Conservation (phyloP, 371 early-diverging fungal species). For the Nematocida major region DNA sequence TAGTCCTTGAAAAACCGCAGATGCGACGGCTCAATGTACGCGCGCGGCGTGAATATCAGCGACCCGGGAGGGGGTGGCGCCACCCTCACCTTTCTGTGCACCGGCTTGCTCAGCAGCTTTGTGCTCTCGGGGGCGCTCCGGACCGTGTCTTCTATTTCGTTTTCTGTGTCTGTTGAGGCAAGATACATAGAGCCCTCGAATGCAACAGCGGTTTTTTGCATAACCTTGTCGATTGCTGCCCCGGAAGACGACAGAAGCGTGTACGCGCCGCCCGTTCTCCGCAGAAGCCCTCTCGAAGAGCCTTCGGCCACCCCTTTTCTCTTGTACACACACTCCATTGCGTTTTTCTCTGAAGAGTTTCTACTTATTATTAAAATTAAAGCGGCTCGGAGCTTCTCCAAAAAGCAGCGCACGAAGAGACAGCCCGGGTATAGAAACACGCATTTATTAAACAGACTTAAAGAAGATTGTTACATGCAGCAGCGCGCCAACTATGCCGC, state of each 20-base stretch:
- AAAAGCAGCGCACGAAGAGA: neutral
- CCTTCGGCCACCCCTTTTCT: neutral
- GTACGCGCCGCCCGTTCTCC: conserved; percentile 9
- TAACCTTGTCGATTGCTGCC: conserved; percentile 6
- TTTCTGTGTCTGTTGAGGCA: conserved; percentile 1
- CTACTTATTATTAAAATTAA: neutral
- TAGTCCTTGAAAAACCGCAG: conserved; percentile 56
- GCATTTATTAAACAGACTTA: conserved; percentile 20
- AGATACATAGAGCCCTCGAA: conserved; percentile 30
- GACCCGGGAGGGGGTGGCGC: conserved; percentile 44
- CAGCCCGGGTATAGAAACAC: neutral
- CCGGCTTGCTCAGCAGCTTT: neutral
- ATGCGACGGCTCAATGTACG: conserved; percentile 45
- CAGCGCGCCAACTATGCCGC: conserved; percentile 67
- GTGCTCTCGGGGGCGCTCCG: neutral
- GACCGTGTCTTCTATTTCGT: neutral
- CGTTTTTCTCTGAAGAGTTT: neutral
- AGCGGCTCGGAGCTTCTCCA: neutral
- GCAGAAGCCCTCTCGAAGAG: neutral
- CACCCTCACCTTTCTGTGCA: neutral
- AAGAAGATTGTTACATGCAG: conserved; percentile 61
- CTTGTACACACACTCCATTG: conserved; percentile 30
- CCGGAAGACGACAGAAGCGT: conserved; percentile 6
- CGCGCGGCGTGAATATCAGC: conserved; percentile 39
- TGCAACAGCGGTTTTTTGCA: neutral